These are phyloP conservation scores for Metarhizium robertsii DNA, from an alignment of 2,329 filamentous ascomycete genomes.

Conservation along the genomic window DNA sequence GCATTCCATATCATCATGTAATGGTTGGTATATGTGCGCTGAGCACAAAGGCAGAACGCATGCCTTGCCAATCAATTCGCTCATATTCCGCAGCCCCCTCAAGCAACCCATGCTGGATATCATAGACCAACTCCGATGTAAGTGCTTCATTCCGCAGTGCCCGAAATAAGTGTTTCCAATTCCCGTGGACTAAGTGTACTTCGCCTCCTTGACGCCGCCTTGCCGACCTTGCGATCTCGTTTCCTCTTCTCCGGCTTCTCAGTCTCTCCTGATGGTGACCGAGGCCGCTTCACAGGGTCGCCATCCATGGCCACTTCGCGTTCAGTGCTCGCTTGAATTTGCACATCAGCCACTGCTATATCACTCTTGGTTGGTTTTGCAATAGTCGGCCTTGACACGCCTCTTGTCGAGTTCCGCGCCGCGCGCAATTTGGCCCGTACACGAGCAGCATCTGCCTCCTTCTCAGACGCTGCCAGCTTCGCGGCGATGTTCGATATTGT, in stretches of 20 bases:
- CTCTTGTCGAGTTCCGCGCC: constrained; percentile 28
- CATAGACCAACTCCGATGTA: neutral
- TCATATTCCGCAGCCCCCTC: neutral
- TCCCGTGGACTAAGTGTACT: constrained; percentile 71
- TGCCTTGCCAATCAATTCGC: neutral
- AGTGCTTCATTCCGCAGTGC: constrained; percentile 30
- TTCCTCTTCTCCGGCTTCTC: constrained; percentile 33
- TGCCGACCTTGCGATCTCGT: constrained; percentile 43
- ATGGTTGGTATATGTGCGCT: too few relatives aligned
- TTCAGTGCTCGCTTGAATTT: neutral
- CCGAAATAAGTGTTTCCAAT: constrained; percentile 53
- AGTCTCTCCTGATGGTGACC: constrained; percentile 8
- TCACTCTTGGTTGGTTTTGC: constrained; percentile 2
- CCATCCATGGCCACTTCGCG: constrained; percentile 13
- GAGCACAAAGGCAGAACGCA: neutral
- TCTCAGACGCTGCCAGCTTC: constrained; percentile 54
- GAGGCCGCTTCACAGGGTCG: constrained; percentile 22
- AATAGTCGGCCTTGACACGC: constrained; percentile 19
- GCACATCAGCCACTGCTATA: neutral
- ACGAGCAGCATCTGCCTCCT: constrained; percentile 53
- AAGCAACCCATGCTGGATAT: neutral
- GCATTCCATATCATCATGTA: too few relatives aligned
- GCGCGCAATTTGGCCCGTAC: constrained; percentile 54
- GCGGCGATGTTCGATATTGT: constrained; percentile 54
- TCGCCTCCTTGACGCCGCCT: constrained; percentile 52